Percentiles rank a stretch among this genome's conserved stretches.
These are phyloP conservation scores for Abortiporus biennis DNA, from an alignment of 1,284 basidiomycete genomes.

Conservation along the genomic window DNA sequence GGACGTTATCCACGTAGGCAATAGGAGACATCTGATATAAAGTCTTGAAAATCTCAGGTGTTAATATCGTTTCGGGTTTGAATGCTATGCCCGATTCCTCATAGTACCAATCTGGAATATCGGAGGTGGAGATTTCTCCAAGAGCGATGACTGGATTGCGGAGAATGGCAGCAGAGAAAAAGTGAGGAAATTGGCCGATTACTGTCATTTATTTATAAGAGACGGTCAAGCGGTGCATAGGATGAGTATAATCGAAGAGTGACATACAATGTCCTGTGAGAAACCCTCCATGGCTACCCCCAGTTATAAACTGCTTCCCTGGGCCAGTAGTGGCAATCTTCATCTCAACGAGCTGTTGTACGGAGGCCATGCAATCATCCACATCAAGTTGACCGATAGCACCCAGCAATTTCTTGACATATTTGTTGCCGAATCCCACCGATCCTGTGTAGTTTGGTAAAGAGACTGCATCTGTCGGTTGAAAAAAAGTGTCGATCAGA, in stretches of 20 bases:
- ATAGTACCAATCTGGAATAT: slow-evolving; percentile 73
- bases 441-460: slow-evolving; percentile 70
- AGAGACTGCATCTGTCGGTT: slow-evolving; percentile 48
- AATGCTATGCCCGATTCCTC: slow-evolving; percentile 50
- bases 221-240: not conserved
- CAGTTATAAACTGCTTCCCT: slow-evolving; percentile 49
- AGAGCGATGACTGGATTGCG: slow-evolving; percentile 68
- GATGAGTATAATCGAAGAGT: slow-evolving; percentile 2
- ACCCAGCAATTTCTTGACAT: slow-evolving; percentile 40
- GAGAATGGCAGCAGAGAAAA: slow-evolving; percentile 56
- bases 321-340: slow-evolving; percentile 40
- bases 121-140: slow-evolving; percentile 48
- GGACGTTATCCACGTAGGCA: slow-evolving; percentile 43
- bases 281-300: slow-evolving; percentile 76
- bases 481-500: not conserved
- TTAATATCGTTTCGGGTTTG: slow-evolving; percentile 31
- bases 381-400: slow-evolving; percentile 64
- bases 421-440: slow-evolving; percentile 45
- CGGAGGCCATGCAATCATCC: slow-evolving; percentile 52
- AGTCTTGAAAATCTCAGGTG: slow-evolving; percentile 35
- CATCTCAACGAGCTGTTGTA: slow-evolving; percentile 41
- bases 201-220: slow-evolving; percentile 33
- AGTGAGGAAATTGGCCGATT: slow-evolving; percentile 54
- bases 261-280: slow-evolving; percentile 52
- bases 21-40: slow-evolving; percentile 56